Evolutionary conservation across 805 yeast species (phyloP), one percentile per base, ranked within the genome.

Genomic region (Starmerella cellae): DNA sequence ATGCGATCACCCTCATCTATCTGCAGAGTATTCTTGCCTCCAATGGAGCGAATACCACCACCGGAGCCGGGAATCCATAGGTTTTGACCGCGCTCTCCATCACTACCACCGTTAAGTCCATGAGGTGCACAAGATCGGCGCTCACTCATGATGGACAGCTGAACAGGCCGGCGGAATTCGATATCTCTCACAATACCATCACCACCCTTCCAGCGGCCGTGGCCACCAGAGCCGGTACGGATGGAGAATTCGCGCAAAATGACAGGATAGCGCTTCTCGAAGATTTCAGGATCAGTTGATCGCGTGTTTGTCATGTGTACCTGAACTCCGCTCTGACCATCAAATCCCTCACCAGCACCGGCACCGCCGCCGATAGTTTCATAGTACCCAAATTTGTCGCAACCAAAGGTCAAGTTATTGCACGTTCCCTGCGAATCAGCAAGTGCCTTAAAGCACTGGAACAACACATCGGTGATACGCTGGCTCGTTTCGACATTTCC

Each of bases 401-500:
- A 40, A 37, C 84, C 88, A 65, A 87, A 88, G 0, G 95, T 87
- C 53, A 88, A 74, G 62, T 88, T 91, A 62, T 91, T 88, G 60
- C 95, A 83, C 46, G 91, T 85, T 34, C 96, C 95, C 62, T 88
- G 97, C 1, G 96, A 85, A 50, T 85, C 95, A 2, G 96, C 96
- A 66, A 84, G 81, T 4, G 85, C 84, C 47, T 73, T 70, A 59
- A 91, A 85, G 0, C 97, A 91, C 54, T 78, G 79, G 55, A 88
- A 67, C 32, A 91, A 74, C 2, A 82, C 88, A 61, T 87, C 96
- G 0, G 94, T 85, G 37, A 91, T 76, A 53, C 96, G 71, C 61
- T 91, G 97, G 1, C 95, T 80, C 1, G 97, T 88, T 62, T 87
- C 80, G 6, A 88, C 97, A 59, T 88, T 88, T 8, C 95, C 95